Percentiles rank a stretch among this genome's conserved stretches.
These are phyloP conservation scores for Cystobasidium sp. DNA, from an alignment of 1,284 basidiomycete species.

Conservation along the genomic window DNA sequence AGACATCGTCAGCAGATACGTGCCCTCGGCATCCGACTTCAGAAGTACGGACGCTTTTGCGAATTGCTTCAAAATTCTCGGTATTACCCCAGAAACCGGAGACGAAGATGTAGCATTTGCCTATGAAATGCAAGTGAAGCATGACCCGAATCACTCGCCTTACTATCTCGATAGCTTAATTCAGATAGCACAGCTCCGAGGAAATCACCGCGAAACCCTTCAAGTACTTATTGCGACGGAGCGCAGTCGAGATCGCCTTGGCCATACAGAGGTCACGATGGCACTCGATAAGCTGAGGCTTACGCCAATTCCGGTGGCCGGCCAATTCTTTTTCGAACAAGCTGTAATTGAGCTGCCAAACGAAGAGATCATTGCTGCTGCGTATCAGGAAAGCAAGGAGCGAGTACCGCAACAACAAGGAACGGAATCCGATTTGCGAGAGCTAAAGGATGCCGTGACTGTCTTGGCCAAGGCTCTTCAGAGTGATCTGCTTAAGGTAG, in stretches of 20 bases:
- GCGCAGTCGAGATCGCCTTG: conserved; percentile 9
- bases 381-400: conserved; percentile 62
- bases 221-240: conserved; percentile 23
- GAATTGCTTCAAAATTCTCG: conserved; percentile 24
- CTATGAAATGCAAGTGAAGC: conserved; percentile 18
- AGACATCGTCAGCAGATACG: not conserved
- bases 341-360: conserved; percentile 70
- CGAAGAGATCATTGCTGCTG: conserved; percentile 66
- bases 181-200: conserved; percentile 26
- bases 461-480: conserved; percentile 36
- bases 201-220: conserved; percentile 22
- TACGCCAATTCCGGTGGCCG: conserved; percentile 61
- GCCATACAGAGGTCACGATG: conserved; percentile 34
- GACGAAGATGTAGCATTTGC: conserved; percentile 35
- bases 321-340: conserved; percentile 64
- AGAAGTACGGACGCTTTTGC: conserved; percentile 5
- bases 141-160: not conserved
- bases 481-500: not conserved
- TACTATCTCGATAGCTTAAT: conserved; percentile 32
- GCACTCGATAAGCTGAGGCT: conserved; percentile 45
- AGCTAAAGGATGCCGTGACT: conserved; percentile 42
- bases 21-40: not conserved
- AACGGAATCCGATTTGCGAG: conserved; percentile 29
- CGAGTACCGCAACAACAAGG: conserved; percentile 42
- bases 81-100: conserved; percentile 35